Evolutionary conservation across 176 grass and related monocot genomes (phyloP), one percentile per base, ranked within the genome.

Genomic region (Bonia amplexicaulis): DNA sequence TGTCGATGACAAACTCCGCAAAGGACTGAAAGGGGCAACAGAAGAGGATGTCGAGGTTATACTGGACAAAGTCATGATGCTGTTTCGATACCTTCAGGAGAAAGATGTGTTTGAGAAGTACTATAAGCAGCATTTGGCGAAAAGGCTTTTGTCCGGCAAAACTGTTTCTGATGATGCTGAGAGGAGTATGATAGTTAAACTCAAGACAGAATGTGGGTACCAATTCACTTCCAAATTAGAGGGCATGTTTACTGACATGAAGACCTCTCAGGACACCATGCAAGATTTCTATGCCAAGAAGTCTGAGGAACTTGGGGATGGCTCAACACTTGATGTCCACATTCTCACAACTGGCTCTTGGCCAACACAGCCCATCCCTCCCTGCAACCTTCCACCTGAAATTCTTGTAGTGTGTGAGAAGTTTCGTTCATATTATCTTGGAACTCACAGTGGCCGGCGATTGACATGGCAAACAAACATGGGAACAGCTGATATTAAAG

Each of bases 391-490:
- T 72, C 95, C 95, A 31, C 73, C 89, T 85, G 95, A 98, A 91
- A 98, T 98, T 44, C 85, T 95, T 60, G 31, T 81, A 41, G 73
- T 95, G 42, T 98, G 95, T 63, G 92, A 95, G 72, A 95, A 93
- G 48, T 98, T 98, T 53, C 89, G 80, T 44, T 46, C 89, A 76
- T 98, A 95, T 62, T 98, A 98, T 91, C 88, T 98, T 85, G 95
- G 95, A 80, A 98, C 95, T 62, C 95, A 98, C 87, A 98, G 49
- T 74, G 93, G 95, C 25, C 83, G 95, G 66, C 87, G 95, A 84
- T 90, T 98, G 86, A 98, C 95, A 47, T 98, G 95, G 95, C 95
- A 98, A 85, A 95, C 95, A 87, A 98, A 95, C 80, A 98, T 98
- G 95, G 95, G 95, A 70, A 95, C 91, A 60, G 95, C 95, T 68